These are phyloP conservation scores for Leishmania major DNA, from an alignment of 208 protist genomes.

Conservation along the genomic window DNA sequence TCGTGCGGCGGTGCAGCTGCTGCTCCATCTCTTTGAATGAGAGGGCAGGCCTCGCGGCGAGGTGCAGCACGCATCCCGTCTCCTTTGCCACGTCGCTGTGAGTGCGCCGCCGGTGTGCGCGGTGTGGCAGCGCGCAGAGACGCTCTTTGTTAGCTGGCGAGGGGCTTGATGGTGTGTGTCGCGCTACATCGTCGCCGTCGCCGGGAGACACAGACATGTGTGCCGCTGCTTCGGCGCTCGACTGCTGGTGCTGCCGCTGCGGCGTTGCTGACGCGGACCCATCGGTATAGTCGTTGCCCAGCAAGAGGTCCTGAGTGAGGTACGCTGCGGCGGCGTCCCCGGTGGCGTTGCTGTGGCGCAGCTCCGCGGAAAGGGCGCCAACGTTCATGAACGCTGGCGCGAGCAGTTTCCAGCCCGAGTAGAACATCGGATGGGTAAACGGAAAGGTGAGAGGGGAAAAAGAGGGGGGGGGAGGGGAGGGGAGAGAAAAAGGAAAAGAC, in stretches of 20 bases:
- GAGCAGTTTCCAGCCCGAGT: conserved; percentile 61
- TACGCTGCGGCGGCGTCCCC: conserved; percentile 16
- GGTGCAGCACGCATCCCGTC: conserved; percentile 25
- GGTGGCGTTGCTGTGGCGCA: conserved; percentile 11
- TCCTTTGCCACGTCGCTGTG: neutral
- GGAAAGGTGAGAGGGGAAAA: neutral
- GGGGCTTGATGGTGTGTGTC: neutral
- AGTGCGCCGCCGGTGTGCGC: neutral
- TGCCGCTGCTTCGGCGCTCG: neutral
- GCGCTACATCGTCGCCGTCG: conserved; percentile 1
- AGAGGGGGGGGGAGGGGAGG: neutral
- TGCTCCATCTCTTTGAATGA: conserved; percentile 33
- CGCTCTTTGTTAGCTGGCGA: neutral
- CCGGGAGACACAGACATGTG: neutral
- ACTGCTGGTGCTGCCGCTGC: neutral
- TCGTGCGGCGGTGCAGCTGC: conserved; percentile 21
- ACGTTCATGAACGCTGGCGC: conserved; percentile 42
- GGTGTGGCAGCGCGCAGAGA: neutral
- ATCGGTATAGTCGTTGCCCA: neutral
- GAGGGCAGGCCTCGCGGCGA: conserved; percentile 18
- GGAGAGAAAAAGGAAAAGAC: neutral
- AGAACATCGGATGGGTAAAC: conserved; percentile 51
- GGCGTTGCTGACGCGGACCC: neutral
- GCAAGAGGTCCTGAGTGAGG: conserved; percentile 35
- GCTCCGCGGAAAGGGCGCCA: conserved; percentile 13